Percentiles rank a stretch among this genome's conserved stretches.
Evolutionary conservation across 352 stramenopile species (phyloP).

Genomic region (Blastocystis hominis): DNA sequence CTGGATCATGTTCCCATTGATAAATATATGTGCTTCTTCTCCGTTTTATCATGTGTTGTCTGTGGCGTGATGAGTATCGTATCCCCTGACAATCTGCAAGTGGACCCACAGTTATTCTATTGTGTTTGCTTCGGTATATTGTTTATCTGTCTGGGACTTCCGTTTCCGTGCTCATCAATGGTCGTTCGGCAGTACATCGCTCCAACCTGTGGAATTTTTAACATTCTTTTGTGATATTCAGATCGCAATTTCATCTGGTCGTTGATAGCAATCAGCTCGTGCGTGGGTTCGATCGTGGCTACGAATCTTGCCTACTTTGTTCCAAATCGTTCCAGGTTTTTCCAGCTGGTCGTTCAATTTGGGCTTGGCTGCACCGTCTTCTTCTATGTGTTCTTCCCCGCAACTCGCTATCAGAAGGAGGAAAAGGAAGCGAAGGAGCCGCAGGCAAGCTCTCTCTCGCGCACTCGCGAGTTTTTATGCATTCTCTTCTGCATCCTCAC

Average conservation of each 20-base stretch:
- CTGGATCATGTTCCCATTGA: not conserved
- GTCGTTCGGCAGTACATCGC: not conserved
- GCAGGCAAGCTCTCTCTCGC: not conserved
- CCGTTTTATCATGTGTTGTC: not conserved
- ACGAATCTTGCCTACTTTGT: not conserved
- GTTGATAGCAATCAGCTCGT: not conserved
- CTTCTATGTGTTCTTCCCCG: conserved; percentile 12
- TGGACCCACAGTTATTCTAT: not conserved
- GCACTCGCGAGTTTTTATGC: not conserved
- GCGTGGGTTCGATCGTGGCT: not conserved
- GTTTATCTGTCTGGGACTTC: not conserved
- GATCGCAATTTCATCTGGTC: not conserved
- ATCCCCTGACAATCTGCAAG: not conserved
- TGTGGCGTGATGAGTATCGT: not conserved
- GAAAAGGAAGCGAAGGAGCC: not conserved
- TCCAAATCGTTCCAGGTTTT: not conserved
- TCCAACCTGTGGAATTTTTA: not conserved
- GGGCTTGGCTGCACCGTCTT: not conserved
- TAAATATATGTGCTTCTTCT: not conserved
- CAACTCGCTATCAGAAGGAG: not conserved
- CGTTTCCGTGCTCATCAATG: conserved; percentile 21
- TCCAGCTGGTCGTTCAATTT: not conserved
- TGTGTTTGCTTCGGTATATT: not conserved
- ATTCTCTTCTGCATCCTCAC: not conserved
- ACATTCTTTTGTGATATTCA: not conserved